A percentile compares a stretch with the other conserved stretches of the same genome.
Conservation (phyloP, 2,329 filamentous ascomycete genomes). For the Aspergillus proliferans region DNA sequence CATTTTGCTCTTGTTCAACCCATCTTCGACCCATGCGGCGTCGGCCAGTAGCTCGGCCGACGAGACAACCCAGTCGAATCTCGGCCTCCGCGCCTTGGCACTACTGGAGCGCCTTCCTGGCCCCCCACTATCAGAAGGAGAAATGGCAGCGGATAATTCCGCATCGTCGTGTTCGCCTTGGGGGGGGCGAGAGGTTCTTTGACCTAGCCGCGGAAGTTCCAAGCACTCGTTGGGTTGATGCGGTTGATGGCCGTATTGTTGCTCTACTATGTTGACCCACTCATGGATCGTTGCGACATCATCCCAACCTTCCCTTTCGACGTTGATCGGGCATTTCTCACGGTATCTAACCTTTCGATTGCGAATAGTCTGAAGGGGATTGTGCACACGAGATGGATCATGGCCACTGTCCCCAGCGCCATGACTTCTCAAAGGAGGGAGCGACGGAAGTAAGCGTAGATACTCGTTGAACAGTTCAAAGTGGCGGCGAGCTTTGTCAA, state of each 20-base stretch:
- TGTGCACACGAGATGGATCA: conserved; percentile 57
- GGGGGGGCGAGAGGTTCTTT: conserved; percentile 8
- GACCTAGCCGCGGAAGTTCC: conserved; percentile 38
- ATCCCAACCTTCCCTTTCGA: conserved; percentile 68
- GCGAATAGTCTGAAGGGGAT: conserved; percentile 85
- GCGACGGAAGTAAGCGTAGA: conserved; percentile 66
- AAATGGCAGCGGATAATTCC: conserved; percentile 17
- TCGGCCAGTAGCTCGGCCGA: conserved; percentile 86
- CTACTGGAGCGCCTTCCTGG: conserved; percentile 36
- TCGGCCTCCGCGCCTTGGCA: conserved; percentile 62
- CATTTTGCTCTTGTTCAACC: conserved; percentile 70
- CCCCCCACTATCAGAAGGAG: conserved; percentile 38
- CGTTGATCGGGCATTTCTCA: conserved; percentile 67
- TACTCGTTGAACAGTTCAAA: conserved; percentile 85
- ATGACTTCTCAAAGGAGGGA: conserved; percentile 60
- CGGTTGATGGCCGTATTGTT: conserved; percentile 39
- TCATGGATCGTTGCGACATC: conserved; percentile 64
- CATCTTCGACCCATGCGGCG: conserved; percentile 81
- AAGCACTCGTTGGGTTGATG: conserved; percentile 43
- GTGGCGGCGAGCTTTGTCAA: conserved; percentile 75
- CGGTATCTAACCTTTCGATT: conserved; percentile 80
- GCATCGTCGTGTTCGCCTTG: conserved; percentile 17
- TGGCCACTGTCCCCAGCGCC: conserved; percentile 18
- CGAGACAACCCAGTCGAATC: conserved; percentile 77
- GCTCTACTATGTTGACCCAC: conserved; percentile 69